Evolutionary conservation across 1,284 basidiomycete species (phyloP).

Genomic region (Ustilago vetiveriae): DNA sequence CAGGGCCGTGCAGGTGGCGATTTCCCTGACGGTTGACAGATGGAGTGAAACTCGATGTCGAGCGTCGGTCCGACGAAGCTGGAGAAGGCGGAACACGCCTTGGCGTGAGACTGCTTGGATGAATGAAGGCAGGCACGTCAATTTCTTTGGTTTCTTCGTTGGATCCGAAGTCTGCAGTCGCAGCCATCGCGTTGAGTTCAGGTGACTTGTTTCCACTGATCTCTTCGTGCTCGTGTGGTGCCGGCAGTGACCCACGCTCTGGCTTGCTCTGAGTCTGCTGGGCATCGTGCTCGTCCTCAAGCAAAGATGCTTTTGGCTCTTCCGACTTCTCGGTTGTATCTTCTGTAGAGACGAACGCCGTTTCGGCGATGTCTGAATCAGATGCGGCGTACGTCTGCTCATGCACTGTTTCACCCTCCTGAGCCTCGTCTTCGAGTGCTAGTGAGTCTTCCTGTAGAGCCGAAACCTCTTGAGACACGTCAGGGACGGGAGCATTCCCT

Average conservation of each 20-base stretch:
- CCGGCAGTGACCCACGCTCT: too few species aligned
- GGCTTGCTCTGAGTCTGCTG: background rate
- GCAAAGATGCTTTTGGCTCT: background rate
- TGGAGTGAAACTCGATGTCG: slow-evolving; percentile 39
- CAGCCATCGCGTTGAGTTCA: too few species aligned
- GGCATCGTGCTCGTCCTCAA: background rate
- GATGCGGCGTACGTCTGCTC: background rate
- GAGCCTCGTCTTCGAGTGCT: background rate
- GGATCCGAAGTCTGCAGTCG: background rate
- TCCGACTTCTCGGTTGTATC: background rate
- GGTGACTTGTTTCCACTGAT: too few species aligned
- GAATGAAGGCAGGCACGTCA: background rate
- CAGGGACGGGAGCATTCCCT: background rate
- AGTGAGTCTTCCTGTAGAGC: background rate
- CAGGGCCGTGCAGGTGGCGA: slow-evolving; percentile 37
- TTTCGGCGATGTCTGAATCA: background rate
- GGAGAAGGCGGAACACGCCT: slow-evolving; percentile 38
- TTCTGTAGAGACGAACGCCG: background rate
- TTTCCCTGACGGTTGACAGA: slow-evolving; percentile 40
- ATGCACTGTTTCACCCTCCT: too few species aligned
- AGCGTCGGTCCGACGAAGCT: slow-evolving; percentile 38
- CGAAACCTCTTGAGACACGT: background rate
- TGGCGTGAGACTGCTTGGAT: slow-evolving; percentile 1
- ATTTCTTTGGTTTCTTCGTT: background rate
- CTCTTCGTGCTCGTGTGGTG: too few species aligned